Conservation (phyloP, 352 stramenopile genomes). For the Phytophthora sp. region DNA sequence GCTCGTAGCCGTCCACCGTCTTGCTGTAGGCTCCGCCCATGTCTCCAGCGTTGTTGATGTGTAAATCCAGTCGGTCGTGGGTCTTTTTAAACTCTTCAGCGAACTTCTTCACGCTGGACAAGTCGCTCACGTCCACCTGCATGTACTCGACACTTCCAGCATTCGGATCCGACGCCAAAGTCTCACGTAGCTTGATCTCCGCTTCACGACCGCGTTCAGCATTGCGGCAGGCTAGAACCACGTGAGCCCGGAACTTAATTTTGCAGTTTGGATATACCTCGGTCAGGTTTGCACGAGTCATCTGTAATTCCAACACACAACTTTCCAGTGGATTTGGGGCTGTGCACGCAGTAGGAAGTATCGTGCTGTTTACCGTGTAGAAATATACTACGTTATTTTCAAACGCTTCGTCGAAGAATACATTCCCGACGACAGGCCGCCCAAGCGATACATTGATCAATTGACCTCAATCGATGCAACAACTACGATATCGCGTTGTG, state of each 20-base stretch:
- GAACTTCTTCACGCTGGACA: slow-evolving; percentile 56
- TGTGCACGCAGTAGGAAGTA: too few species aligned
- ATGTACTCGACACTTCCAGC: slow-evolving; percentile 54
- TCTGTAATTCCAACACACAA: too few species aligned
- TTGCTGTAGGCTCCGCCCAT: slow-evolving; percentile 42
- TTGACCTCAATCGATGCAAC: background rate
- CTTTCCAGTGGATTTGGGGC: too few species aligned
- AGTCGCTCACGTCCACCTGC: slow-evolving; percentile 48
- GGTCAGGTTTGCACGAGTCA: too few species aligned
- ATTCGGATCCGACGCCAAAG: background rate
- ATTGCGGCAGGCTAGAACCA: slow-evolving; percentile 46
- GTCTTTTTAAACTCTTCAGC: slow-evolving; percentile 32
- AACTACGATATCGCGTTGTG: background rate
- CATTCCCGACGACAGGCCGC: background rate
- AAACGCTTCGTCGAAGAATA: background rate
- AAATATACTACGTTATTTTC: background rate
- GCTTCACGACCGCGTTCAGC: slow-evolving; percentile 17
- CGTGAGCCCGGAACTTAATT: too few species aligned
- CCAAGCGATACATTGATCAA: background rate
- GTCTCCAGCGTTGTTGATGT: slow-evolving; percentile 76
- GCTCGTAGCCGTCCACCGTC: slow-evolving; percentile 53
- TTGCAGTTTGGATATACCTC: too few species aligned
- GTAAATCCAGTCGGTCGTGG: slow-evolving; percentile 48
- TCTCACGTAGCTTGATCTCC: slow-evolving; percentile 25
- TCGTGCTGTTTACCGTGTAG: background rate